A percentile compares a stretch with the other conserved stretches of the same genome.
These are phyloP conservation scores for Colletotrichum neosansevieriae DNA, from an alignment of 2,329 filamentous ascomycete genomes.

Conservation along the genomic window DNA sequence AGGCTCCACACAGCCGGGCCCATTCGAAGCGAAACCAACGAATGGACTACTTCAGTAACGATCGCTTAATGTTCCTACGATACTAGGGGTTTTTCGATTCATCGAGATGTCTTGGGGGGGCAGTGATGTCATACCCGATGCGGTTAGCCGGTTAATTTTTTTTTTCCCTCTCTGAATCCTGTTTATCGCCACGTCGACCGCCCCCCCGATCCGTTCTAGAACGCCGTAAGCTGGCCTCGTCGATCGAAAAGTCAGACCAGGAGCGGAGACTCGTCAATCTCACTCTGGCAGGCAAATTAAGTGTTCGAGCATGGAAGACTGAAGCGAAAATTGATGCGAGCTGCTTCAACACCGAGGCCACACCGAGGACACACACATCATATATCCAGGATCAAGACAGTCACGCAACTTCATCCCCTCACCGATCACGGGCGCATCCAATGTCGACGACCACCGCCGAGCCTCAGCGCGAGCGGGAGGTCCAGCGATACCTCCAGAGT, in stretches of 20 bases:
- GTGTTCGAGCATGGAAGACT: neutral
- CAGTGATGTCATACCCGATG: slow-evolving; percentile 19
- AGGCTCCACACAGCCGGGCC: slow-evolving; percentile 1
- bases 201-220: slow-evolving; percentile 4
- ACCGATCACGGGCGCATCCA: slow-evolving; percentile 3
- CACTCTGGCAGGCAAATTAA: neutral
- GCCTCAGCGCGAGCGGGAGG: slow-evolving; percentile 48
- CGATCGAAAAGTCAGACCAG: slow-evolving; percentile 21
- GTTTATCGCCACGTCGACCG: slow-evolving; percentile 8
- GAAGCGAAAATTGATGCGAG: neutral
- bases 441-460: slow-evolving; percentile 27
- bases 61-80: slow-evolving; percentile 1
- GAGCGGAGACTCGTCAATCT: slow-evolving; percentile 15
- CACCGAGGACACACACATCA: neutral
- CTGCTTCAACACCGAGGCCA: slow-evolving; percentile 9
- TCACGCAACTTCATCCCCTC: neutral
- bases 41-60: neutral
- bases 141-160: slow-evolving; percentile 1
- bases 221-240: slow-evolving; percentile 5
- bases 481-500: slow-evolving; percentile 48
- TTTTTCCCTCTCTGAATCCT: too few relatives aligned
- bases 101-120: neutral
- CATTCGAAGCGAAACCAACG: neutral
- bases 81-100: slow-evolving; percentile 7
- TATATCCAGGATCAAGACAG: neutral